Evolutionary conservation across 2,329 filamentous ascomycete species (phyloP).

Genomic region (Hyphodiscus sp.): DNA sequence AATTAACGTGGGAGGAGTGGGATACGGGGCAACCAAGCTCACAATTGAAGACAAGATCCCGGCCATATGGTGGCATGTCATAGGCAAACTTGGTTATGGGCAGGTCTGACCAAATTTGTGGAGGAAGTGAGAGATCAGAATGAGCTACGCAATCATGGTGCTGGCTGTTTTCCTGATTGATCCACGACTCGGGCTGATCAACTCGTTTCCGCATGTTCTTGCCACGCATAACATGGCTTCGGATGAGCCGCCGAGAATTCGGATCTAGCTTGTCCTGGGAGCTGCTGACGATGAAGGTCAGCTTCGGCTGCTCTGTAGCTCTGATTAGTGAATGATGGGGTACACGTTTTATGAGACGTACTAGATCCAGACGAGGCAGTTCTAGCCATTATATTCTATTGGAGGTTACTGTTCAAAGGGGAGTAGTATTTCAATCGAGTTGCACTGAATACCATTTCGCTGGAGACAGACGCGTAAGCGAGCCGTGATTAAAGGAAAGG

Average conservation of each 20-base stretch:
- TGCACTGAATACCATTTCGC: no score
- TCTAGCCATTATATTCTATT: no score
- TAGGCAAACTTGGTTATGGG: not conserved
- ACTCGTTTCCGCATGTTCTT: constrained; percentile 1
- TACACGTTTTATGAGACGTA: no score
- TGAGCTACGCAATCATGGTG: not conserved
- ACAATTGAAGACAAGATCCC: constrained; percentile 5
- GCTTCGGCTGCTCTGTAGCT: no score
- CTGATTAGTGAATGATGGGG: no score
- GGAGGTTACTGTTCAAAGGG: no score
- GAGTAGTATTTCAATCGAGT: no score
- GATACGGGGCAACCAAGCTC: not conserved
- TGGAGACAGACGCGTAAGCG: no score
- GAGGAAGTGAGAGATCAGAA: not conserved
- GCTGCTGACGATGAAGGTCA: constrained; percentile 1
- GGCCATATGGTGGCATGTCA: constrained; percentile 4
- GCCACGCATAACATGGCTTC: constrained; percentile 5
- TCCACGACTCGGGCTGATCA: constrained; percentile 1
- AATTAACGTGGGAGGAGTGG: not conserved
- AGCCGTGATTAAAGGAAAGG: no score
- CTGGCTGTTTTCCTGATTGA: not conserved
- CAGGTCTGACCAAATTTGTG: not conserved
- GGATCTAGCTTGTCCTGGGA: not conserved
- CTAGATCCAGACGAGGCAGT: no score
- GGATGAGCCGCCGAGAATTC: not conserved